phyloP scores from a whole-genome alignment of 148 eudicot species.

The Polygonum maritimum region DNA sequence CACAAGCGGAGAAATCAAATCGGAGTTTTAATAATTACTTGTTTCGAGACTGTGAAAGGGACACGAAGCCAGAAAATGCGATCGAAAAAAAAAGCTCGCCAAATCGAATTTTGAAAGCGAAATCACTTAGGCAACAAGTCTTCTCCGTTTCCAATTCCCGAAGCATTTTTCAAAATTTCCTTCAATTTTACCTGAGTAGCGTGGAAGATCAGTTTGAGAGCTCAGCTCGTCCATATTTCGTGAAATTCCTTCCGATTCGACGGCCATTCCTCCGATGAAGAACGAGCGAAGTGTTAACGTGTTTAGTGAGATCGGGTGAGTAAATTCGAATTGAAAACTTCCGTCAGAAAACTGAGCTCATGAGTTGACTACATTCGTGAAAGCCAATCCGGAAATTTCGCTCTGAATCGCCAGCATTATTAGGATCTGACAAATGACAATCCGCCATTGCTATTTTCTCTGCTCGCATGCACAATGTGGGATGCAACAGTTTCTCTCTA shows the following conservation, averaged over 20 bases:
- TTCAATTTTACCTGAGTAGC: constrained; percentile 63
- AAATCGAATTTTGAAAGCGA: not conserved
- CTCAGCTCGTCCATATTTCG: not conserved
- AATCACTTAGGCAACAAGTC: not conserved
- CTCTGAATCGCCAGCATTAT: not conserved
- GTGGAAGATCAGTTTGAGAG: constrained; percentile 65
- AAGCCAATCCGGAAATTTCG: not conserved
- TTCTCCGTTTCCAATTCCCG: not conserved
- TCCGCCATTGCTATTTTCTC: not conserved
- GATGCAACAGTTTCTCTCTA: not conserved
- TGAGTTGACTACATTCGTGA: not conserved
- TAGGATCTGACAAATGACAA: not conserved
- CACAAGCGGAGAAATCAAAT: not conserved
- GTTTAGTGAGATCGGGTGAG: not conserved
- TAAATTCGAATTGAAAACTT: not conserved
- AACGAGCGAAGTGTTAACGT: not conserved
- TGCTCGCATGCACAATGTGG: not conserved
- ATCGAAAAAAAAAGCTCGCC: not conserved
- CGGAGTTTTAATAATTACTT: not conserved
- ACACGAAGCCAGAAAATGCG: constrained; percentile 5
- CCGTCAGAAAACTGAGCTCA: not conserved
- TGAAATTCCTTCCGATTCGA: not conserved
- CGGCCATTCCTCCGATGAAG: not conserved
- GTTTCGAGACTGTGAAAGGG: not conserved
- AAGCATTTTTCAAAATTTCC: not conserved